These are phyloP conservation scores for Lasiosphaeria ovina DNA, from an alignment of 495 filamentous ascomycete species.

Conservation along the genomic window DNA sequence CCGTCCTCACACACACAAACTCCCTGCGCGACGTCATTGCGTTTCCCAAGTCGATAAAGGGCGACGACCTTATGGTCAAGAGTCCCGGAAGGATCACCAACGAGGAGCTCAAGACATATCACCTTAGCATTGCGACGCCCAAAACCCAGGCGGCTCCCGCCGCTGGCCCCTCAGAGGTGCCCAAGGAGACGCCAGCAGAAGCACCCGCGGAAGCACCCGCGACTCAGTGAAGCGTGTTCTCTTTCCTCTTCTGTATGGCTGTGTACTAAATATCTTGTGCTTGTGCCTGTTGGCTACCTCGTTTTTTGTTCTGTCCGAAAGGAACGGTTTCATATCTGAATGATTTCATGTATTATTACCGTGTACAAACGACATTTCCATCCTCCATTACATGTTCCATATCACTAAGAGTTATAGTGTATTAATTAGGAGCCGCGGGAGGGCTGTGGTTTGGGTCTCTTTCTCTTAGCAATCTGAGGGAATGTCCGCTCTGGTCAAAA, in stretches of 20 bases:
- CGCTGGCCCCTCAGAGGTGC: too few relatives aligned
- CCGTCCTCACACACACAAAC: constrained; percentile 71
- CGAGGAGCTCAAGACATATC: constrained; percentile 68
- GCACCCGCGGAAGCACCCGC: too few relatives aligned
- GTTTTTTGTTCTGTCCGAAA: not conserved
- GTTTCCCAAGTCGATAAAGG: constrained; percentile 88
- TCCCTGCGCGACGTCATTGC: constrained; percentile 90
- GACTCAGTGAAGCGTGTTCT: constrained; percentile 8
- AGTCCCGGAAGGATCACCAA: constrained; percentile 65
- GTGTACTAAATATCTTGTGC: not conserved
- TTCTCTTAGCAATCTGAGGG: too few relatives aligned
- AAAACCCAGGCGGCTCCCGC: not conserved
- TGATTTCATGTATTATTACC: constrained; percentile 15
- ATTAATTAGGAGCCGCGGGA: not conserved
- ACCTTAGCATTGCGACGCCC: constrained; percentile 41
- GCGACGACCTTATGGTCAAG: constrained; percentile 77
- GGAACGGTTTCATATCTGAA: constrained; percentile 1
- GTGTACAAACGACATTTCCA: constrained; percentile 4
- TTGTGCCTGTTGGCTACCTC: too few relatives aligned
- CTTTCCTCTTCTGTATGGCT: not conserved
- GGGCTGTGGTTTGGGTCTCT: too few relatives aligned
- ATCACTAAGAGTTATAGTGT: not conserved
- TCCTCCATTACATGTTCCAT: not conserved
- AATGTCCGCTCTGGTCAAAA: too few relatives aligned
- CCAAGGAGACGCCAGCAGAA: too few relatives aligned